These are phyloP conservation scores for Boletus subparvulus DNA, from an alignment of 768 basidiomycete genomes.

Conservation along the genomic window DNA sequence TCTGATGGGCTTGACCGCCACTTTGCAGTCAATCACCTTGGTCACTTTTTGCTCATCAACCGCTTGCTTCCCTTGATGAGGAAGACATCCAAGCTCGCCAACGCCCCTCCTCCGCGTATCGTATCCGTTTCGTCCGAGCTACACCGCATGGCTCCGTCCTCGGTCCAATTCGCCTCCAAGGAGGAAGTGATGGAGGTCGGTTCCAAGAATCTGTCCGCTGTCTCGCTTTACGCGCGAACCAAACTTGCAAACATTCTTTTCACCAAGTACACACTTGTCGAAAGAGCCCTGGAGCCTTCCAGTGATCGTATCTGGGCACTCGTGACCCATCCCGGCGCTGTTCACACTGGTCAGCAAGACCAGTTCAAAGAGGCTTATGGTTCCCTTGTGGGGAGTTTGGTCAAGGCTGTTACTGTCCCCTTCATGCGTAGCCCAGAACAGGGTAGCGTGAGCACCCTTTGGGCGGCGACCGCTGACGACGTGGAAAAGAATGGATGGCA, in stretches of 20 bases:
- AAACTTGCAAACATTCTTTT: constrained; percentile 3
- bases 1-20: neutral
- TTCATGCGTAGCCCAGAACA: constrained; percentile 31
- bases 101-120: neutral
- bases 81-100: neutral
- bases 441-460: constrained; percentile 29
- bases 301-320: neutral
- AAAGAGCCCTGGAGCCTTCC: neutral
- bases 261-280: neutral
- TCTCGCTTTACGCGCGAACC: constrained; percentile 7
- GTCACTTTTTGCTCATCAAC: neutral
- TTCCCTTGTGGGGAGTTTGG: neutral
- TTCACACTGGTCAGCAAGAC: constrained; percentile 1
- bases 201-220: neutral
- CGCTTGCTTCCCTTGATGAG: constrained; percentile 4
- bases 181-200: neutral
- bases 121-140: constrained; percentile 6
- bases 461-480: constrained; percentile 28
- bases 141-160: constrained; percentile 1
- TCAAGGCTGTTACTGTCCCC: constrained; percentile 22
- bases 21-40: neutral
- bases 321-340: neutral
- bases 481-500: constrained; percentile 18
- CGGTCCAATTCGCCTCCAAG: neutral
- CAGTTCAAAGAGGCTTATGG: constrained; percentile 1